phyloP scores from a whole-genome alignment of 2,329 filamentous ascomycete species.

The Helicocarpus griseus region DNA sequence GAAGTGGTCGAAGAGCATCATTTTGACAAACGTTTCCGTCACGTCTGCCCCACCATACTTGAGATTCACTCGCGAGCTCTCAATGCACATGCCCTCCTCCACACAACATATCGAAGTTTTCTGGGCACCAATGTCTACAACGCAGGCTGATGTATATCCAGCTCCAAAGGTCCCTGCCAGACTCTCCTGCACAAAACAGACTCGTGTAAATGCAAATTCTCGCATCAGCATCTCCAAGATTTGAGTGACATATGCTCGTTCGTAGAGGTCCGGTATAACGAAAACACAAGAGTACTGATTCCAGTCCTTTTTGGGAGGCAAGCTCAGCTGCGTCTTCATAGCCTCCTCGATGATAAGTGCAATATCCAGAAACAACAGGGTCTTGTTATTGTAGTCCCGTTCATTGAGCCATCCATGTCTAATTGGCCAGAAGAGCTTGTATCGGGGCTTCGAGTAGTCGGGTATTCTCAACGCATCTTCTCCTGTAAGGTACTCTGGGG shows the following conservation, averaged over 20 bases:
- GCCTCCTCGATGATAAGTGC: constrained; percentile 79
- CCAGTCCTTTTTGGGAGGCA: constrained; percentile 71
- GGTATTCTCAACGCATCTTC: constrained; percentile 75
- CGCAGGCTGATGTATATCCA: constrained; percentile 85
- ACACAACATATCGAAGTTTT: constrained; percentile 97
- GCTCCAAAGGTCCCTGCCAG: constrained; percentile 91
- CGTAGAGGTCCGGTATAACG: constrained; percentile 92
- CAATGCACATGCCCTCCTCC: constrained; percentile 88
- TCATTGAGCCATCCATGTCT: constrained; percentile 83
- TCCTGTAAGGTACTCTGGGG: constrained; percentile 72
- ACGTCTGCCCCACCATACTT: constrained; percentile 91
- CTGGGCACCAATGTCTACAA: constrained; percentile 92
- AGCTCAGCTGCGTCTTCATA: constrained; percentile 71
- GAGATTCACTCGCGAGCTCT: constrained; percentile 88
- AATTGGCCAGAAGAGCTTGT: constrained; percentile 89
- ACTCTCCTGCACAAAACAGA: constrained; percentile 94
- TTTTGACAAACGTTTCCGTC: constrained; percentile 89
- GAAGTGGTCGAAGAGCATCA: constrained; percentile 95
- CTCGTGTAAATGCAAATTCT: constrained; percentile 78
- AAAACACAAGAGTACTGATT: constrained; percentile 92
- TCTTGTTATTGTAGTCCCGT: constrained; percentile 69
- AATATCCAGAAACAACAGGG: constrained; percentile 76
- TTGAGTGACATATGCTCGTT: constrained; percentile 82
- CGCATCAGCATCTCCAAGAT: constrained; percentile 75
- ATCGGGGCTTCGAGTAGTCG: constrained; percentile 78